Base-by-base conservation (phyloP, 768 basidiomycete species). In the Lentinula boryana region DNA sequence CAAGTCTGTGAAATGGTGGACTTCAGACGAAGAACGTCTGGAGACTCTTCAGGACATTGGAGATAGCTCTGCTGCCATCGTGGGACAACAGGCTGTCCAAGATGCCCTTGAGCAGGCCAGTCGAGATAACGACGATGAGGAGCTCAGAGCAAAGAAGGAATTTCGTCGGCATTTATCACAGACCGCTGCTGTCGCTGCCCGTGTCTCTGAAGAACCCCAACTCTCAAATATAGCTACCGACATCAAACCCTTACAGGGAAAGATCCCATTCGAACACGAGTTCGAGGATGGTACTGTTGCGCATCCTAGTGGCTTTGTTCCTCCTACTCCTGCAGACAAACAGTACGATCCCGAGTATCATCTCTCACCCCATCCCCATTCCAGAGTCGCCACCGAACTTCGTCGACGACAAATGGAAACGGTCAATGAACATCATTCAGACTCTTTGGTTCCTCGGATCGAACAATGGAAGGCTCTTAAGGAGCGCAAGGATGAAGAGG, bases 261-360 rank as follows among this genome's bases (percentile, higher is more conserved):
- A 80, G 67, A 70, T 80, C 5, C 79, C 79, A 1, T 76, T 76
- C 23, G 79, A 80, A 64, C 70, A 78, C 0, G 64, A 68, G 35
- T 68, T 71, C 27, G 60, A 58, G 3, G 77, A 80, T 54, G 79
- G 79, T 23, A 73, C 65, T 1, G 65, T 78, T 43, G 68, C 68
- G 40, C 77, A 78, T 53, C 71, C 78, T 1, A 77, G 75, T 33
- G 79, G 79, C 1, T 80, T 78, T 63, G 70, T 74, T 9, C 77
- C 77, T 1, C 78, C 78, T 2, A 79, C 78, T 1, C 72, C 78
- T 33, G 68, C 69, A 38, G 64, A 75, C 52, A 74, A 73, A 8
- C 79, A 77, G 23, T 58, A 57, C 32, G 58, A 60, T 53, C 62
- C 66, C 69, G 66, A 50, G 59, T 67, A 56, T 35, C 43, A 54